Evolutionary conservation across 305 asterid genomes (phyloP), one percentile per base, ranked within the genome.

Genomic region (Fraxinus albicans): DNA sequence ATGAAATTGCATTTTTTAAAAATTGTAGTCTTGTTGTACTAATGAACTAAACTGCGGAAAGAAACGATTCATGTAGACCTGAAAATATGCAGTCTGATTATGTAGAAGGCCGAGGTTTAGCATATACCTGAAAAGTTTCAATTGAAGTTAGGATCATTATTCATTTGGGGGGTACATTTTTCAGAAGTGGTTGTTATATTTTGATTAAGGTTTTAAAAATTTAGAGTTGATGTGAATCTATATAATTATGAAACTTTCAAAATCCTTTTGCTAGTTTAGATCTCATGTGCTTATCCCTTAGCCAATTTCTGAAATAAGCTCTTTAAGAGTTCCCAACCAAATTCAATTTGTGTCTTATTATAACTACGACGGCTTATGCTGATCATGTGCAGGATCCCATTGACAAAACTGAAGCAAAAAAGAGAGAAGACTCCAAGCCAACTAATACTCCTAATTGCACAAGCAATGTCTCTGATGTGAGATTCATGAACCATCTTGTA

Each of bases 381-480:
- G 60, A n/a, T 55, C 65, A 83, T 83, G 34, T 75, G 75, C 87
- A 88, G 92, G 78, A 80, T 12, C 19, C 79, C 13, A 83, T 86
- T 90, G 90, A 91, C 29, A 80, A 79, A 13, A 44, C 83, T 36
- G 70, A 80, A 27, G 65, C 82, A 35, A 82, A 55, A 60, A 55
- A 75, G 63, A 90, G 78, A 63, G 86, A 85, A 60, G 38, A 73
- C 75, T 77, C 80, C 60, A 87, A 75, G 75, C 77, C 69, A 5
- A 82, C 81, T 44, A 79, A 70, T 78, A 73, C 83, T 74, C 81
- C 86, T 1, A 85, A 80, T 38, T 83, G 86, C 85, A 73, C 83
- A 10, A 86, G 53, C 65, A 84, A 85, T 50, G 86, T 80, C 79
- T 86, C 87, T 58, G 86, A 88, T 81, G 93, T 88, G 83, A 85